Percentiles rank a stretch among this genome's conserved stretches.
These are phyloP conservation scores for Limtongia smithiae DNA, from an alignment of 805 yeast genomes.

Conservation along the genomic window DNA sequence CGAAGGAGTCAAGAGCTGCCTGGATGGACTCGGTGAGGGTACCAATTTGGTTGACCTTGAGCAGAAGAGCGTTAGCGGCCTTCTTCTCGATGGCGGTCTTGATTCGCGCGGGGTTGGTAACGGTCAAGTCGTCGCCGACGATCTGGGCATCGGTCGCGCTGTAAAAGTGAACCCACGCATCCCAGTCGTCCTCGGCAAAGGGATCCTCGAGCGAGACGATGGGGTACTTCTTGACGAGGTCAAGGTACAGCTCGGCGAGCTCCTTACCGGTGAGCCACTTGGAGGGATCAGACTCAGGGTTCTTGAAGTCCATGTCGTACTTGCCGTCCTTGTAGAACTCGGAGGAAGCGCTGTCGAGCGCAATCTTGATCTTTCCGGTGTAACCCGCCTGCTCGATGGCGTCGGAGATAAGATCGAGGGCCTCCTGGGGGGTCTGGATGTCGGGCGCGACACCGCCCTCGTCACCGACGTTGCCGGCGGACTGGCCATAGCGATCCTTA, in stretches of 20 bases:
- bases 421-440: slow-evolving; percentile 92
- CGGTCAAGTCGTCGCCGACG: slow-evolving; percentile 98
- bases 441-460: slow-evolving; percentile 99
- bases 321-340: slow-evolving; percentile 96
- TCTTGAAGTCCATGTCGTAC: slow-evolving; percentile 98
- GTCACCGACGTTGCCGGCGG: slow-evolving; percentile 99
- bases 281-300: slow-evolving; percentile 84
- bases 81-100: slow-evolving; percentile 94
- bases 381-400: slow-evolving; percentile 95
- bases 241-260: slow-evolving; percentile 78
- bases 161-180: slow-evolving; percentile 90
- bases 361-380: slow-evolving; percentile 87
- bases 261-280: slow-evolving; percentile 88
- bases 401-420: slow-evolving; percentile 84
- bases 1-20: slow-evolving; percentile 93
- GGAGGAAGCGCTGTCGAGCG: slow-evolving; percentile 94
- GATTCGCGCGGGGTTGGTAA: slow-evolving; percentile 94
- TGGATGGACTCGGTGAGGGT: slow-evolving; percentile 91
- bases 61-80: slow-evolving; percentile 88
- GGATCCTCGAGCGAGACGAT: slow-evolving; percentile 98
- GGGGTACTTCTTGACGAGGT: slow-evolving; percentile 86
- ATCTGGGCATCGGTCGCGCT: slow-evolving; percentile 57
- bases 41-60: slow-evolving; percentile 99
- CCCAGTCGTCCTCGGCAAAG: slow-evolving; percentile 99
- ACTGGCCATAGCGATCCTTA: slow-evolving; percentile 92